These are phyloP conservation scores for Leptomonas pyrrhocoris DNA, from an alignment of 208 protist species.

Conservation along the genomic window DNA sequence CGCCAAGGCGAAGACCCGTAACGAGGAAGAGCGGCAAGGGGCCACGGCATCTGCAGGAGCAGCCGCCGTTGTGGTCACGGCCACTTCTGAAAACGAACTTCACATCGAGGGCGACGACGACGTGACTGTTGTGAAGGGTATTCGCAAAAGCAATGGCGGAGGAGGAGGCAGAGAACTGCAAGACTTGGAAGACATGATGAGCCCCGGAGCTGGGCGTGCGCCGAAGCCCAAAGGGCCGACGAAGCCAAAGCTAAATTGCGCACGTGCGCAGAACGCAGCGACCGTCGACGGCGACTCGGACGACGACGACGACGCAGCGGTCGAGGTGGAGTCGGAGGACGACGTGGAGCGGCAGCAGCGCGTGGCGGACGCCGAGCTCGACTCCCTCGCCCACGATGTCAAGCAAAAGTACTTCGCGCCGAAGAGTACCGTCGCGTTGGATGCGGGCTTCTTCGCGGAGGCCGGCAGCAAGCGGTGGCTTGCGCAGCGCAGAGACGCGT, in stretches of 20 bases:
- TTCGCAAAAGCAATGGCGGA: neutral
- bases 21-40: conserved; percentile 13
- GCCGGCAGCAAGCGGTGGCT: conserved; percentile 59
- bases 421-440: conserved; percentile 60
- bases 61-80: neutral
- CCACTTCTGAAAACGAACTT: neutral
- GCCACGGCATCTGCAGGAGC: neutral
- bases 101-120: neutral
- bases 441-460: conserved; percentile 71
- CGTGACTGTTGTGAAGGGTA: conserved; percentile 1
- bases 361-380: conserved; percentile 61
- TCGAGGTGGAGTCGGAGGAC: conserved; percentile 43
- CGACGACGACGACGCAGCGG: conserved; percentile 40
- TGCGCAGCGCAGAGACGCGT: conserved; percentile 48
- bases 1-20: conserved; percentile 12
- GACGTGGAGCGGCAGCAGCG: conserved; percentile 51
- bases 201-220: neutral
- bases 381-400: conserved; percentile 39
- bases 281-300: conserved; percentile 37
- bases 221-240: neutral
- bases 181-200: conserved; percentile 72
- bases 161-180: conserved; percentile 14
- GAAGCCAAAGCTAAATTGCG: conserved; percentile 1
- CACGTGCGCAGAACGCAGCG: neutral
- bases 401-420: conserved; percentile 73